These are phyloP conservation scores for Leishmania gerbilli DNA, from an alignment of 208 protist genomes.

Conservation along the genomic window DNA sequence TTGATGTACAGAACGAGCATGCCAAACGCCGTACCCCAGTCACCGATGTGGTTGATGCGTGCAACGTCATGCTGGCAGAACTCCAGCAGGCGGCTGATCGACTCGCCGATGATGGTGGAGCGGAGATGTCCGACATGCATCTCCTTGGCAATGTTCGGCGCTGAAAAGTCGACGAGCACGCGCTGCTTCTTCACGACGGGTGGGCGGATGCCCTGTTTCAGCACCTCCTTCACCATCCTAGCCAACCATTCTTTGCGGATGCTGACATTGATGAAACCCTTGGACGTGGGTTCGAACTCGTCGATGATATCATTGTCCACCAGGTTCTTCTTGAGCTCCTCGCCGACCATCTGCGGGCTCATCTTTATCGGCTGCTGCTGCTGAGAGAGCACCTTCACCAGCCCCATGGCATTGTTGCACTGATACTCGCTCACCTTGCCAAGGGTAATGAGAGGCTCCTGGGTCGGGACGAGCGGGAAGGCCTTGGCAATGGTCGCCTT, in stretches of 20 bases:
- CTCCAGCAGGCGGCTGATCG: slow-evolving; percentile 93
- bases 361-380: slow-evolving; percentile 79
- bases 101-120: slow-evolving; percentile 98
- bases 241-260: slow-evolving; percentile 71
- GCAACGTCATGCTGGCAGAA: slow-evolving; percentile 94
- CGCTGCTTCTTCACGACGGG: slow-evolving; percentile 57
- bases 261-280: slow-evolving; percentile 95
- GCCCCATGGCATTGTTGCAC: slow-evolving; percentile 95
- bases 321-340: slow-evolving; percentile 83
- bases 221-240: slow-evolving; percentile 52
- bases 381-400: slow-evolving; percentile 86
- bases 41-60: slow-evolving; percentile 98
- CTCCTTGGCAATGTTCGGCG: slow-evolving; percentile 99
- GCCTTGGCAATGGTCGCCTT: slow-evolving; percentile 69
- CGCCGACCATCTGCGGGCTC: slow-evolving; percentile 81
- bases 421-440: slow-evolving; percentile 93
- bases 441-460: slow-evolving; percentile 77
- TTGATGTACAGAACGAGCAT: slow-evolving; percentile 98
- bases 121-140: slow-evolving; percentile 99
- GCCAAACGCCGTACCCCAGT: slow-evolving; percentile 99
- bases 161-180: slow-evolving; percentile 97
- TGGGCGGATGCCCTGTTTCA: slow-evolving; percentile 70
- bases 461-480: slow-evolving; percentile 67
- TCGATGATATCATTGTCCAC: slow-evolving; percentile 84
- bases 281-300: slow-evolving; percentile 78